phyloP scores from a whole-genome alignment of 768 basidiomycete species.

The Amanita jacksonii region DNA sequence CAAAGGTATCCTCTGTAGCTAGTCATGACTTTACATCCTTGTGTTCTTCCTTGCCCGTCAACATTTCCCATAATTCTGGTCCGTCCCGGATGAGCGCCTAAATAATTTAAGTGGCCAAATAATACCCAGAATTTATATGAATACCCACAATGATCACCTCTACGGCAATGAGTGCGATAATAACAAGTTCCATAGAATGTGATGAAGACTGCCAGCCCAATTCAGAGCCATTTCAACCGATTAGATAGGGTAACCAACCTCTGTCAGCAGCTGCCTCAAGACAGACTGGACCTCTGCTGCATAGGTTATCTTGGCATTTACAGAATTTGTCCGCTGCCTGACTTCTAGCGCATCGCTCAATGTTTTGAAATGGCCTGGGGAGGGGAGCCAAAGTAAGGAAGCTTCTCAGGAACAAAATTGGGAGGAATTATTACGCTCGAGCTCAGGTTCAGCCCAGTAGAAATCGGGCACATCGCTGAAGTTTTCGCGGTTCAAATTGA shows the following conservation, averaged over 20 bases:
- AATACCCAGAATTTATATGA: neutral
- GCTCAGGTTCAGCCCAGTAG: constrained; percentile 89
- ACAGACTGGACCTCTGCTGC: constrained; percentile 87
- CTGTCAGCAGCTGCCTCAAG: constrained; percentile 79
- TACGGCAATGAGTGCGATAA: constrained; percentile 89
- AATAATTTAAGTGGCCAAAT: constrained; percentile 1
- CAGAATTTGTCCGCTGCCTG: constrained; percentile 63
- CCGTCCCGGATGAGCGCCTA: constrained; percentile 73
- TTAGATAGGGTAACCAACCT: constrained; percentile 34
- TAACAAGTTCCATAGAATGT: constrained; percentile 92
- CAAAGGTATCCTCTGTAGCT: neutral
- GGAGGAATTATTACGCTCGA: constrained; percentile 51
- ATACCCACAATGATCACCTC: constrained; percentile 81
- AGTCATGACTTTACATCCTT: constrained; percentile 9
- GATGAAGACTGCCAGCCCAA: constrained; percentile 56
- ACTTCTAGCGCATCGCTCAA: constrained; percentile 84
- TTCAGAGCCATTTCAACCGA: constrained; percentile 6
- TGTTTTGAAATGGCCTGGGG: constrained; percentile 69
- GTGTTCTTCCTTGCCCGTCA: constrained; percentile 24
- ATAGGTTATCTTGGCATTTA: constrained; percentile 91
- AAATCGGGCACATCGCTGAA: constrained; percentile 86
- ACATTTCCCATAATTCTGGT: constrained; percentile 64
- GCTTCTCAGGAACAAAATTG: no score
- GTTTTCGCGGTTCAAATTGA: constrained; percentile 85
- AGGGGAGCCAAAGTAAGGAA: neutral